A percentile compares a stretch with the other conserved stretches of the same genome.
phyloP scores from a whole-genome alignment of 1,139 yeast species.

The Williopsis jadinii region DNA sequence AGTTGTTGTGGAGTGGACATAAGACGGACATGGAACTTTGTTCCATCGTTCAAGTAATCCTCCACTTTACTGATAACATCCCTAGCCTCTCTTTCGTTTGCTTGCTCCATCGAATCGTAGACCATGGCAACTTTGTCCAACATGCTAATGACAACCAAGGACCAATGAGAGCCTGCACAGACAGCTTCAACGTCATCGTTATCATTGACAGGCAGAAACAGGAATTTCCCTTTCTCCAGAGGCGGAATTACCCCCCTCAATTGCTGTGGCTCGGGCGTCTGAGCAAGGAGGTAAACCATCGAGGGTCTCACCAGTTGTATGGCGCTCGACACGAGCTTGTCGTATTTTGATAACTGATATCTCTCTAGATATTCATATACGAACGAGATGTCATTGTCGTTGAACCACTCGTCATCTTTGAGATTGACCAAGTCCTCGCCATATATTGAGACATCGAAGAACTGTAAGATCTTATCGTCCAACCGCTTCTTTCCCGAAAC shows the following conservation, averaged over 20 bases:
- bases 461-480: conserved; percentile 21
- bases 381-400: conserved; percentile 62
- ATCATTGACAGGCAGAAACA: conserved; percentile 48
- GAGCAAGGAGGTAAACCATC: conserved; percentile 31
- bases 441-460: conserved; percentile 38
- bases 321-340: conserved; percentile 13
- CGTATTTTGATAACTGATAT: conserved; percentile 20
- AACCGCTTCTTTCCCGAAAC: conserved; percentile 7
- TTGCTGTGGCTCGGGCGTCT: conserved; percentile 24
- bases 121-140: conserved; percentile 32
- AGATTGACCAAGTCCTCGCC: conserved; percentile 39
- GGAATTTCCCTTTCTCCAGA: conserved; percentile 32
- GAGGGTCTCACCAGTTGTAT: conserved; percentile 33
- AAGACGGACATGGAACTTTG: conserved; percentile 18
- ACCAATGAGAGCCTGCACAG: conserved; percentile 55
- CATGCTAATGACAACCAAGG: conserved; percentile 38
- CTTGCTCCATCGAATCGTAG: conserved; percentile 39
- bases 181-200: conserved; percentile 38
- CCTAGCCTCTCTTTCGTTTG: conserved; percentile 33
- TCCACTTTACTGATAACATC: conserved; percentile 29
- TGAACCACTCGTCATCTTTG: conserved; percentile 59
- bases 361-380: conserved; percentile 52
- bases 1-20: conserved; percentile 61
- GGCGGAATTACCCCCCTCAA: conserved; percentile 38
- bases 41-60: conserved; percentile 21